Conservation (phyloP, 2,329 filamentous ascomycete genomes). For the Fusarium beomiforme region DNA sequence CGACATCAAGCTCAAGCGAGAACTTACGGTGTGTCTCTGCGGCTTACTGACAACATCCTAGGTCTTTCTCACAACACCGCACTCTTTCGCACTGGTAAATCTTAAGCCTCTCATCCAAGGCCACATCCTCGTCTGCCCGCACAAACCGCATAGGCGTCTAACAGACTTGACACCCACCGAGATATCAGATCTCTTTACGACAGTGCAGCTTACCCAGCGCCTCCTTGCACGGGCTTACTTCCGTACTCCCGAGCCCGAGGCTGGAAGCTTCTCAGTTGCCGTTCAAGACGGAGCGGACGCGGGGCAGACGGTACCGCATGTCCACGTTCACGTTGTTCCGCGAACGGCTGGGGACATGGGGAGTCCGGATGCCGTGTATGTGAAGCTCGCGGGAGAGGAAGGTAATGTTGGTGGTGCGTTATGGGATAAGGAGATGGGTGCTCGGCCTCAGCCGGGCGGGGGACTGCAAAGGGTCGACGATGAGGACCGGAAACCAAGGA, state of each 20-base stretch:
- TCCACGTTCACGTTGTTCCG: conserved; percentile 93
- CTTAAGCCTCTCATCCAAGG: conserved; percentile 93
- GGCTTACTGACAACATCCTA: conserved; percentile 50
- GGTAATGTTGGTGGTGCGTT: conserved; percentile 82
- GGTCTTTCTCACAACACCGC: conserved; percentile 86
- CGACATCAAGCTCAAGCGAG: not conserved
- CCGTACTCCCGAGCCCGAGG: conserved; percentile 60
- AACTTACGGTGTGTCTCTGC: not conserved
- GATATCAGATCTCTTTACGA: conserved; percentile 83
- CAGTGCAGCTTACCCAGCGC: conserved; percentile 82
- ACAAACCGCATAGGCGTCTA: conserved; percentile 74
- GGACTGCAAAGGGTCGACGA: conserved; percentile 78
- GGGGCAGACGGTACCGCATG: conserved; percentile 92
- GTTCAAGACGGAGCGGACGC: conserved; percentile 93
- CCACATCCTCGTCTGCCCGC: conserved; percentile 90
- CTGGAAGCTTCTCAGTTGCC: conserved; percentile 87
- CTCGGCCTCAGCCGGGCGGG: conserved; percentile 61
- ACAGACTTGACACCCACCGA: conserved; percentile 78
- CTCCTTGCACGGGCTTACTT: conserved; percentile 75
- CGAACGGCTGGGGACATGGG: conserved; percentile 66
- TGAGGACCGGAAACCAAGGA: conserved; percentile 72
- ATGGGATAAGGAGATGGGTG: conserved; percentile 58
- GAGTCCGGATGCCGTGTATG: conserved; percentile 78
- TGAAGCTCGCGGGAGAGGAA: conserved; percentile 82
- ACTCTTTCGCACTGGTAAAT: conserved; percentile 91